Percentiles rank a stretch among this genome's conserved stretches.
Evolutionary conservation across 352 stramenopile species (phyloP).

Genomic region (Phytophthora ramorum): DNA sequence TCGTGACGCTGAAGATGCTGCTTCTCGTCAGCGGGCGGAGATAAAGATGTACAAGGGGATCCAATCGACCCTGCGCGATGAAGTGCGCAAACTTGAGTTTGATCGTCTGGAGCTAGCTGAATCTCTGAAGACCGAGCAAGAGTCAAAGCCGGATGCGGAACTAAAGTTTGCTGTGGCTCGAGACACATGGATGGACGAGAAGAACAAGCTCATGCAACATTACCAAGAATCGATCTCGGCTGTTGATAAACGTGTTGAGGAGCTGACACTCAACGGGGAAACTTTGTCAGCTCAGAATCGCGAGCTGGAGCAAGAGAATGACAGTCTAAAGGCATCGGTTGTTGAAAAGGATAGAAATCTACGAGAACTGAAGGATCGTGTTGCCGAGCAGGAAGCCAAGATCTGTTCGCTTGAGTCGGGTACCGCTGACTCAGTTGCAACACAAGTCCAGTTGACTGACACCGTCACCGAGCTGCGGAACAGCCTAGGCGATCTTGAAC

Average conservation of each 20-base stretch:
- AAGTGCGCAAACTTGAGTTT: constrained; percentile 37
- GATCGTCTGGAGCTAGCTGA: constrained; percentile 37
- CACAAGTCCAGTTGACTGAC: constrained; percentile 14
- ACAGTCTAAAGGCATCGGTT: constrained; percentile 16
- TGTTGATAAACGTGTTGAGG: constrained; percentile 30
- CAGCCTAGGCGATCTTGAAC: constrained; percentile 23
- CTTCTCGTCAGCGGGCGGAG: constrained; percentile 23
- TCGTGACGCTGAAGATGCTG: constrained; percentile 27
- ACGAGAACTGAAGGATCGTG: constrained; percentile 22
- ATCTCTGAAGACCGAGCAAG: constrained; percentile 36
- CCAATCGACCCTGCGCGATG: constrained; percentile 27
- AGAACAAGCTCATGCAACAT: constrained; percentile 22
- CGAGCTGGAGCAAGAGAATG: constrained; percentile 31
- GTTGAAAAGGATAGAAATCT: constrained; percentile 20
- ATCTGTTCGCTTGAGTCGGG: constrained; percentile 25
- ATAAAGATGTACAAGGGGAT: constrained; percentile 40
- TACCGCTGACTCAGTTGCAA: constrained; percentile 7
- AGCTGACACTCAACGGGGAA: constrained; percentile 13
- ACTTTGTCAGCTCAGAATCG: constrained; percentile 20
- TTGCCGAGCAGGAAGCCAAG: constrained; percentile 26
- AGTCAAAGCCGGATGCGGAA: constrained; percentile 35
- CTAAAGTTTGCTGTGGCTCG: constrained; percentile 24
- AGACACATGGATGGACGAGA: constrained; percentile 30
- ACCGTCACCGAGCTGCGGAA: constrained; percentile 28
- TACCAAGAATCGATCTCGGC: constrained; percentile 21